phyloP scores from a whole-genome alignment of 176 grass and related monocot species.

The Carex scoparia region DNA sequence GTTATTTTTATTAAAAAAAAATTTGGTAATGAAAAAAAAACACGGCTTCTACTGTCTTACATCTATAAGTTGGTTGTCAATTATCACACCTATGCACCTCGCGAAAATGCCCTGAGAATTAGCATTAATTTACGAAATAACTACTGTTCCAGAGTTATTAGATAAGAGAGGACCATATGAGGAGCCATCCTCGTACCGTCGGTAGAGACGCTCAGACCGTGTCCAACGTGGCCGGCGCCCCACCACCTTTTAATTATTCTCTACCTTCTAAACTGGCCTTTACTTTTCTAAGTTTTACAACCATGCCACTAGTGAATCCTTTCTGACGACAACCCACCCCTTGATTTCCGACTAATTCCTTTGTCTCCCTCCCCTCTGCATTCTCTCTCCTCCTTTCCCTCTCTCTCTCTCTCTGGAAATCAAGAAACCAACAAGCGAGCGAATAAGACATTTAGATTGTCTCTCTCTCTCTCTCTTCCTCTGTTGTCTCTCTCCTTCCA shows the following conservation, averaged over 20 bases:
- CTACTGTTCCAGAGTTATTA: neutral
- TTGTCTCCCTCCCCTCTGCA: neutral
- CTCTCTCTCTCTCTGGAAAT: neutral
- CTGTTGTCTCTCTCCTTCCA: neutral
- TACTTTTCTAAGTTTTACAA: neutral
- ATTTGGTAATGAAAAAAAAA: too few relatives aligned
- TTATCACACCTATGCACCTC: neutral
- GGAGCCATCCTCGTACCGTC: conserved; percentile 23
- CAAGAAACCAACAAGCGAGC: conserved; percentile 17
- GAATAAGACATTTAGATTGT: neutral
- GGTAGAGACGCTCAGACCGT: neutral
- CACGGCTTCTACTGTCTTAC: too few relatives aligned
- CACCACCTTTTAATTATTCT: conserved; percentile 15
- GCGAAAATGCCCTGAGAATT: neutral
- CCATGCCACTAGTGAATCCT: conserved; percentile 6
- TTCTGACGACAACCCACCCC: conserved; percentile 11
- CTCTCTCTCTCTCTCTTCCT: neutral
- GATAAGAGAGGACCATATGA: neutral
- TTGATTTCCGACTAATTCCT: conserved; percentile 18
- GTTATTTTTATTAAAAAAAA: too few relatives aligned
- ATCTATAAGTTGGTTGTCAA: too few relatives aligned
- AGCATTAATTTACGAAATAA: neutral
- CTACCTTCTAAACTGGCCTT: neutral
- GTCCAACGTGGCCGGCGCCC: conserved; percentile 1
- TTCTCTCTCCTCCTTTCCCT: neutral